A percentile compares a stretch with the other conserved stretches of the same genome.
Conservation (phyloP, 148 eudicot genomes). For the Polygonum aviculare region DNA sequence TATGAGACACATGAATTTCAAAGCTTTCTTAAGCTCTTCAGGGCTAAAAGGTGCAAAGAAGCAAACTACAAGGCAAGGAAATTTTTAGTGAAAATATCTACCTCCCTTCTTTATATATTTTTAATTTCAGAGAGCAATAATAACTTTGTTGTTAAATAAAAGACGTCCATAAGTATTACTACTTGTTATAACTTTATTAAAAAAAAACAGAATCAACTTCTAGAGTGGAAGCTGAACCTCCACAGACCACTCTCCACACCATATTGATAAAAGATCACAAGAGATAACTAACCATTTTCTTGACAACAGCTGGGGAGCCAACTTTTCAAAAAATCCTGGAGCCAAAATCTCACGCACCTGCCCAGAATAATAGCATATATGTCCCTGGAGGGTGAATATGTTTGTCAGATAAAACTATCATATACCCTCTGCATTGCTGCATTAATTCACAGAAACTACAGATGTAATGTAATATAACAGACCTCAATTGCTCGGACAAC, state of each 20-base stretch:
- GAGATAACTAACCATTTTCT: constrained; percentile 39
- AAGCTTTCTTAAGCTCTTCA: not conserved
- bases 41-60: not conserved
- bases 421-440: not conserved
- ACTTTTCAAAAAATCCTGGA: constrained; percentile 38
- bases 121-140: not conserved
- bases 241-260: not conserved
- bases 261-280: not conserved
- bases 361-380: constrained; percentile 45
- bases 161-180: not conserved
- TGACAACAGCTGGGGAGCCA: constrained; percentile 41
- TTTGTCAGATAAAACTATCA: not conserved
- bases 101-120: not conserved
- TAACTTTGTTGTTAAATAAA: not conserved
- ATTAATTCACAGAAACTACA: not conserved
- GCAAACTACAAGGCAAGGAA: not conserved
- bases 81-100: not conserved
- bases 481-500: constrained; percentile 62
- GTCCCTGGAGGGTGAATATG: constrained; percentile 24
- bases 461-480: not conserved
- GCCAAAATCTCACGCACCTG: constrained; percentile 35
- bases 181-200: too few species aligned
- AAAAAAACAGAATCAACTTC: not conserved
- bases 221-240: not conserved
- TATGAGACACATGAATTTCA: not conserved